phyloP scores from a whole-genome alignment of 2,329 filamentous ascomycete genomes.

The Cladophialophora exuberans region DNA sequence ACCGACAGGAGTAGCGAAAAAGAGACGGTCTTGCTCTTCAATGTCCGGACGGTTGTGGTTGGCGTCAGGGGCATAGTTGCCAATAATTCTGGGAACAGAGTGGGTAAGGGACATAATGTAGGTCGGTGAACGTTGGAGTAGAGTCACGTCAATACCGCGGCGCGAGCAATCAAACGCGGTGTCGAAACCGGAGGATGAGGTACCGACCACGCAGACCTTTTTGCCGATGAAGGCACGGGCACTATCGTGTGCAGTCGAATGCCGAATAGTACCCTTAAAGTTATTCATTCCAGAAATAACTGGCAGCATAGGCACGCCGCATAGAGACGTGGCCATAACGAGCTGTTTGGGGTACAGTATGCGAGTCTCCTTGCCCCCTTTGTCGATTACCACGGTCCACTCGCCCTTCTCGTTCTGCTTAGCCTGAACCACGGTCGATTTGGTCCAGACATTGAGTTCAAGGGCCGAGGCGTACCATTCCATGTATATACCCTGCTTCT shows the following conservation, averaged over 20 bases:
- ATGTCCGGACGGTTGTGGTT: slow-evolving; percentile 9
- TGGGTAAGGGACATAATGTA: slow-evolving; percentile 38
- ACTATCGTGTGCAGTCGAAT: slow-evolving; percentile 34
- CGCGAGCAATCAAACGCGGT: slow-evolving; percentile 36
- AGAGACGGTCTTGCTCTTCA: slow-evolving; percentile 18
- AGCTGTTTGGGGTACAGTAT: slow-evolving; percentile 35
- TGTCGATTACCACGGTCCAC: slow-evolving; percentile 35
- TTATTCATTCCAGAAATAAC: slow-evolving; percentile 36
- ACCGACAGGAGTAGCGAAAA: slow-evolving; percentile 14
- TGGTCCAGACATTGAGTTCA: slow-evolving; percentile 37
- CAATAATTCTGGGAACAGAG: slow-evolving; percentile 36
- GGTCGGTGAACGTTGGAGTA: slow-evolving; percentile 39
- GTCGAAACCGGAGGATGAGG: slow-evolving; percentile 37
- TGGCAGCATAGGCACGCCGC: slow-evolving; percentile 38
- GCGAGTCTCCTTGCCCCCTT: slow-evolving; percentile 32
- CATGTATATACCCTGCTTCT: slow-evolving; percentile 38
- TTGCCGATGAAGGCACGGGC: slow-evolving; percentile 36
- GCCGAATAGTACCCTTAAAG: slow-evolving; percentile 33
- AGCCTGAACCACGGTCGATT: slow-evolving; percentile 31
- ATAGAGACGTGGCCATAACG: slow-evolving; percentile 35
- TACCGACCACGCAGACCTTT: slow-evolving; percentile 38
- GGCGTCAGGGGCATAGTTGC: slow-evolving; percentile 29
- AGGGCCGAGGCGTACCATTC: slow-evolving; percentile 37
- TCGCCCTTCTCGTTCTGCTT: slow-evolving; percentile 28
- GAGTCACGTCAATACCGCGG: slow-evolving; percentile 36